Conservation (phyloP, 2,329 filamentous ascomycete species). For the Ophiocordyceps camponoti-saundersi region DNA sequence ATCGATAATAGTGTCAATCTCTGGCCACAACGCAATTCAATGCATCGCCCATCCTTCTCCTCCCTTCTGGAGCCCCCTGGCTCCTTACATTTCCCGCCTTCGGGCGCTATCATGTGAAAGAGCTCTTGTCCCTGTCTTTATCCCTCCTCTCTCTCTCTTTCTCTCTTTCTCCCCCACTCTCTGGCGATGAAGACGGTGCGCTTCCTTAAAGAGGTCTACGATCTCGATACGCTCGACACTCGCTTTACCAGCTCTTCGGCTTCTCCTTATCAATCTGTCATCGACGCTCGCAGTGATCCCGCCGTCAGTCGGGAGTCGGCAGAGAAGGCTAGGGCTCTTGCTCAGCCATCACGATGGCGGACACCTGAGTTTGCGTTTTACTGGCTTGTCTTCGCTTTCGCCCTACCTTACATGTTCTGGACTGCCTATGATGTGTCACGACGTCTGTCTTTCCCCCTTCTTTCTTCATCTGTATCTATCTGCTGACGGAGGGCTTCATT, state of each 20-base stretch:
- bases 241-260: slow-evolving; percentile 53
- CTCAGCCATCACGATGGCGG: slow-evolving; percentile 59
- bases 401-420: slow-evolving; percentile 80
- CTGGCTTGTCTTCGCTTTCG: slow-evolving; percentile 45
- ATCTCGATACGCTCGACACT: slow-evolving; percentile 43
- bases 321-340: slow-evolving; percentile 22
- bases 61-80: not conserved
- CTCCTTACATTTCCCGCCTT: not conserved
- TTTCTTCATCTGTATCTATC: not conserved
- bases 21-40: too few relatives aligned
- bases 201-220: slow-evolving; percentile 38
- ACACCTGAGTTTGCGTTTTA: slow-evolving; percentile 80
- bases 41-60: too few relatives aligned
- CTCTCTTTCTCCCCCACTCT: not conserved
- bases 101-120: not conserved
- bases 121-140: not conserved
- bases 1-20: not conserved
- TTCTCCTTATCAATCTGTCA: slow-evolving; percentile 43
- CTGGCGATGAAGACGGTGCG: slow-evolving; percentile 21
- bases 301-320: slow-evolving; percentile 13
- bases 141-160: not conserved
- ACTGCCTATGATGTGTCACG: slow-evolving; percentile 72
- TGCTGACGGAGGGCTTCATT: not conserved
- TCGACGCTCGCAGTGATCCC: slow-evolving; percentile 31
- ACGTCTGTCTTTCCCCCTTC: slow-evolving; percentile 31